Percentiles rank a stretch among this genome's conserved stretches.
These are phyloP conservation scores for Fonsecaea monophora DNA, from an alignment of 2,329 filamentous ascomycete genomes.

Conservation along the genomic window DNA sequence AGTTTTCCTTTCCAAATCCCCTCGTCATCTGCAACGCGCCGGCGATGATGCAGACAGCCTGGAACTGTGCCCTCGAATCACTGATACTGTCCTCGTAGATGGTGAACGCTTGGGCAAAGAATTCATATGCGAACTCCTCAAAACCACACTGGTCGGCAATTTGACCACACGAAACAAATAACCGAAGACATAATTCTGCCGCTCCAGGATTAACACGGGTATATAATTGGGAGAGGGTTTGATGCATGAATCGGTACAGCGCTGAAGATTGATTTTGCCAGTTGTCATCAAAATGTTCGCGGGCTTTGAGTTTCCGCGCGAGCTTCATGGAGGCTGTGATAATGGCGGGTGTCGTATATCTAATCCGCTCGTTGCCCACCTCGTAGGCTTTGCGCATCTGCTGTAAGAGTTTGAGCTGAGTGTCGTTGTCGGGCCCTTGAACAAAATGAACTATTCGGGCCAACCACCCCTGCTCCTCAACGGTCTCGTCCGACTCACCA, in stretches of 20 bases:
- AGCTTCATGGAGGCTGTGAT: slow-evolving; percentile 90
- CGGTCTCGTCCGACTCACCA: slow-evolving; percentile 91
- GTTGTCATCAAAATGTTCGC: slow-evolving; percentile 84
- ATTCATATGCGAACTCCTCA: slow-evolving; percentile 96
- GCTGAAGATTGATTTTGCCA: slow-evolving; percentile 77
- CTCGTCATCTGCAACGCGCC: slow-evolving; percentile 86
- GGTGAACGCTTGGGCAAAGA: slow-evolving; percentile 97
- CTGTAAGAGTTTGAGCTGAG: slow-evolving; percentile 88
- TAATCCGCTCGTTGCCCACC: slow-evolving; percentile 93
- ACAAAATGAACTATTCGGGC: slow-evolving; percentile 91
- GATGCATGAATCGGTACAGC: slow-evolving; percentile 95
- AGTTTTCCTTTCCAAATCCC: slow-evolving; percentile 95
- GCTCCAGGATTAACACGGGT: slow-evolving; percentile 81
- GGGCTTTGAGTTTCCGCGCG: slow-evolving; percentile 83
- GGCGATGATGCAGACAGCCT: slow-evolving; percentile 93
- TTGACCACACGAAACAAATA: slow-evolving; percentile 92
- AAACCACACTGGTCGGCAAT: slow-evolving; percentile 89
- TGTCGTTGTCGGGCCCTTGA: slow-evolving; percentile 83
- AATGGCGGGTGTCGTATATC: slow-evolving; percentile 91
- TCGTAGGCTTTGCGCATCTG: slow-evolving; percentile 83
- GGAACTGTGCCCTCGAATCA: slow-evolving; percentile 95
- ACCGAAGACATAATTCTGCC: slow-evolving; percentile 83
- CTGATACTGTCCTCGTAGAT: slow-evolving; percentile 97
- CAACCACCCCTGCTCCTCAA: slow-evolving; percentile 97
- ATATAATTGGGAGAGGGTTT: slow-evolving; percentile 83